Base-by-base conservation (phyloP, 257 asterid species). In the Sherardia arvensis region DNA sequence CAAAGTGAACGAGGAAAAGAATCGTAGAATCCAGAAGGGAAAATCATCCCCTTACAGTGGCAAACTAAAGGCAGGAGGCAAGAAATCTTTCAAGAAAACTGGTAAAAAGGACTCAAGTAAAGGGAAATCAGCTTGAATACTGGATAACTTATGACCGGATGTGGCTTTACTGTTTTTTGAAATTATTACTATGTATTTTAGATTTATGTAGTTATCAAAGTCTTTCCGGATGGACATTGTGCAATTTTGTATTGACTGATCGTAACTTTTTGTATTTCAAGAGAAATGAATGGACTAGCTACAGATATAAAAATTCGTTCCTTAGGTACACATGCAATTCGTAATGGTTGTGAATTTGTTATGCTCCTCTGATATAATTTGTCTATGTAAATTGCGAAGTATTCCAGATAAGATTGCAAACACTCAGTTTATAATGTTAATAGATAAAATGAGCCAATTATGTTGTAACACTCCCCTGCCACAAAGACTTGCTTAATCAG, bases 1-100 rank as follows among this genome's bases (percentile, higher is more conserved):
- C 84, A 90, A 90, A 36, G 89, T 76, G 77, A 90, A 86, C 81
- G 84, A 71, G 55, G 94, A 93, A 60, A 92, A 89, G 85, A 76
- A 71, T 66, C 81, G 82, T 25, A 81, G 74, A 66, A 78, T 64
- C 65, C 84, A 73, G 45, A 82, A 83, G 7, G 85, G 90, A 34
- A 72, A 64, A 28, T 62, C 80, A 23, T 69, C 80, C 36, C 56
- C 75, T n/a, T 59, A 62, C 48, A 68, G 85, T 22, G 75, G 77
- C 80, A 87, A 84, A 81, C 75, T 90, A 65, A 87, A 81, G 69
- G 64, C 87, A 1, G 75, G 76, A 1, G 75, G 76, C 79, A 83
- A 68, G 71, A 88, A 86, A 75, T 48, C 90, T 33, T 74, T 86
- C 73, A 93, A 88, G 96, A 85, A 90, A 75, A 53, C 84, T 1